Evolutionary conservation across 768 basidiomycete species (phyloP).

Genomic region (Phaffia australis): DNA sequence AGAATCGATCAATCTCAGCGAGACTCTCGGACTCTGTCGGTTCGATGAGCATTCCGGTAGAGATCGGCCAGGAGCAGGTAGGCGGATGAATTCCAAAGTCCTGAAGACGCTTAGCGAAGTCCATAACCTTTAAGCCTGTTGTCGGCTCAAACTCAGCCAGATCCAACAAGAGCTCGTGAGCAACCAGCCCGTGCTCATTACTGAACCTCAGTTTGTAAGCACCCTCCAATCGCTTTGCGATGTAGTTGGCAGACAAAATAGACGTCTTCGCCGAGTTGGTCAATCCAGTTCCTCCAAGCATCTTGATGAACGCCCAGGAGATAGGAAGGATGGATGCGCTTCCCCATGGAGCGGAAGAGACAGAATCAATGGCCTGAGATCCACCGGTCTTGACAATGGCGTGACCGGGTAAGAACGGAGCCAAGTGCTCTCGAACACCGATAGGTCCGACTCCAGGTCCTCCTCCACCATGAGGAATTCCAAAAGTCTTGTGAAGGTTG

Average conservation of each 20-base stretch:
- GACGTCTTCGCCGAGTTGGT: constrained; percentile 74
- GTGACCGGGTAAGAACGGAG: constrained; percentile 87
- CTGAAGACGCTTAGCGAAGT: constrained; percentile 89
- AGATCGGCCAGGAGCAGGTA: constrained; percentile 95
- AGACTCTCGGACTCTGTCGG: constrained; percentile 24
- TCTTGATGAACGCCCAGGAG: constrained; percentile 76
- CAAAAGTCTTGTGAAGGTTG: constrained; percentile 96
- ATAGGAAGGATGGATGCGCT: constrained; percentile 63
- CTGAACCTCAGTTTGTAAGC: constrained; percentile 81
- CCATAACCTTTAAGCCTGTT: constrained; percentile 76
- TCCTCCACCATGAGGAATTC: constrained; percentile 94
- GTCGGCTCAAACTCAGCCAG: constrained; percentile 86
- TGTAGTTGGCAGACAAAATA: constrained; percentile 92
- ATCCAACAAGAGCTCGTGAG: constrained; percentile 91
- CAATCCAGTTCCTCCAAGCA: constrained; percentile 92
- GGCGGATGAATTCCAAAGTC: constrained; percentile 94
- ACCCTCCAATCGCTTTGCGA: constrained; percentile 72
- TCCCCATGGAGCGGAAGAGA: constrained; percentile 85
- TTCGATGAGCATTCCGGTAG: constrained; percentile 66
- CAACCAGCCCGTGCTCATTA: constrained; percentile 82
- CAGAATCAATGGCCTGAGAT: constrained; percentile 65
- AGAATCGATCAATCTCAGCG: constrained; percentile 53
- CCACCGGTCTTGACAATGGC: constrained; percentile 59
- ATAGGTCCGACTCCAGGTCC: constrained; percentile 86
- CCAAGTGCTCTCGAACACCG: constrained; percentile 83